Base-by-base conservation (phyloP, 2,329 filamentous ascomycete genomes). In the Sclerotinia glacialis region DNA sequence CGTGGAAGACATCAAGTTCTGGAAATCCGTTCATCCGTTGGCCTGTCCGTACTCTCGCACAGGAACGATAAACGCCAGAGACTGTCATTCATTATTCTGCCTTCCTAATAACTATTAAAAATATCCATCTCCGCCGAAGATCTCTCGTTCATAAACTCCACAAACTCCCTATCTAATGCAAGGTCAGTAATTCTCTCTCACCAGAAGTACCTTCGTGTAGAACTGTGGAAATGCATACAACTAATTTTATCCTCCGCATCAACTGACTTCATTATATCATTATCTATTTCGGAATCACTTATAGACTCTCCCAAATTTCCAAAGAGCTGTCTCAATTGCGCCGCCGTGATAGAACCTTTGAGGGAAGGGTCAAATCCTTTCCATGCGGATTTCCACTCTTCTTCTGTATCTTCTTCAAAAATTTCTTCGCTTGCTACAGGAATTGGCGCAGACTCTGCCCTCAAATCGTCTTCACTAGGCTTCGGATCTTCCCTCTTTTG, bases 181-280 rank as follows among this genome's bases (percentile, higher is more conserved):
- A 50, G 9, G 52, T 67, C 21, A 65, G 66, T 42, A 56, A 4
- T 9, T 49, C 16, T 16, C 21, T 26, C 44, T 31, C 26, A 47
- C 21, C 34, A 12, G 21, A 61, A 18, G n/a, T 23, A 4, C n/a
- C 11, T 2, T 1, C 21, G 8, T 8, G 21, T 5, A n/a, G 2
- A 16, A 26, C 1, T 8, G 40, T 8, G 9, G 11, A 42, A 59
- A 40, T n/a, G 72, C 78, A 76, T 66, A 78, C 78, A 79, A 55
- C 70, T 75, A 54, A 79, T 73, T 65, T 76, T 78, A 23, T 76
- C 76, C 60, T 77, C 74, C 2, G 75, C 76, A 67, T 77, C 75
- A 1, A 78, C 74, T 49, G 74, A 74, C 66, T 77, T 76, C 34
- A 78, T 69, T 54, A 78, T 68, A 49, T 71, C 72, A 50, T 65